Percentiles rank a stretch among this genome's conserved stretches.
These are phyloP conservation scores for Tricholoma sp. DNA, from an alignment of 768 basidiomycete species.

Conservation along the genomic window DNA sequence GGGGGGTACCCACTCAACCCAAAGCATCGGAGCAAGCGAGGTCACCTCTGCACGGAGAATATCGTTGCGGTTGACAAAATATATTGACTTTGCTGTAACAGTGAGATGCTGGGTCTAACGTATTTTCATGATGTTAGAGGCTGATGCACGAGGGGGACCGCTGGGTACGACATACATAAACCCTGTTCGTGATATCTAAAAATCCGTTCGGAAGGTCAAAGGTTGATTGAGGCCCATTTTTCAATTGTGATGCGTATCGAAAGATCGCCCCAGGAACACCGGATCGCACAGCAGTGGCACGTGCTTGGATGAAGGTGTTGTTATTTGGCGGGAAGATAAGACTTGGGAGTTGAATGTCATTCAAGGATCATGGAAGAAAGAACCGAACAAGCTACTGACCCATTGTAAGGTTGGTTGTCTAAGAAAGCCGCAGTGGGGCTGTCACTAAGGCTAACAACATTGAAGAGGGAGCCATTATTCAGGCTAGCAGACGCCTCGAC, in stretches of 20 bases:
- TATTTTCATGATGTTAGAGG: not conserved
- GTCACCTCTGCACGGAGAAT: conserved; percentile 35
- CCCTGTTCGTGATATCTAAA: conserved; percentile 39
- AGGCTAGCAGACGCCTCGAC: conserved; percentile 41
- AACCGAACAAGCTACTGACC: conserved; percentile 30
- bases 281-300: conserved; percentile 35
- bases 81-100: conserved; percentile 51
- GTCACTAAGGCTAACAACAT: conserved; percentile 31
- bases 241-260: conserved; percentile 38
- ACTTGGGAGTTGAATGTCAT: conserved; percentile 19
- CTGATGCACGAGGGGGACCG: not conserved
- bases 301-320: conserved; percentile 45
- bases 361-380: not conserved
- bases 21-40: conserved; percentile 42
- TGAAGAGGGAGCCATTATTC: conserved; percentile 34
- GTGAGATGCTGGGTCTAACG: conserved; percentile 52
- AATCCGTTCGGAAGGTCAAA: conserved; percentile 50
- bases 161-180: conserved; percentile 42
- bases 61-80: conserved; percentile 42
- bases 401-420: conserved; percentile 52
- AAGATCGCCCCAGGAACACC: conserved; percentile 60
- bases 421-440: conserved; percentile 47
- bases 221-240: conserved; percentile 35
- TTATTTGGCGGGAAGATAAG: conserved; percentile 35
- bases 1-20: conserved; percentile 48